Base-by-base conservation (phyloP, 2,329 filamentous ascomycete genomes). In the Pezicula neosporulosa region DNA sequence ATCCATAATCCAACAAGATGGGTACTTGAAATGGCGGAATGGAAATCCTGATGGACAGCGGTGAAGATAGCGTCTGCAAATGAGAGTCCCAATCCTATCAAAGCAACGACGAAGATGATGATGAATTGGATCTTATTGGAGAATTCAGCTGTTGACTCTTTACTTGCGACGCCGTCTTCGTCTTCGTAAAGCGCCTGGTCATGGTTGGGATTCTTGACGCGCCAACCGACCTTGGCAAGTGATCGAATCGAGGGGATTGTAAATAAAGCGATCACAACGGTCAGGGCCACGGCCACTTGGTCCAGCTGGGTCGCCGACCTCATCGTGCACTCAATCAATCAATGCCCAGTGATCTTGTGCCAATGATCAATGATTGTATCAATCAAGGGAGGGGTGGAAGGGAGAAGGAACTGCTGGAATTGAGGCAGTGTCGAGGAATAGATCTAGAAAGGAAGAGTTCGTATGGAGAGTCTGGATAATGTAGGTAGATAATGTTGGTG, bases 101-200 rank as follows among this genome's bases (percentile, higher is more conserved):
- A 49, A 0, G 81, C 77, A 16, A 80, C 72, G 8, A 80, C 24
- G 9, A 82, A 64, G 41, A 87, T 72, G 28, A 73, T 64, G 8
- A 71, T 54, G 62, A 84, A 86, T 54, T 82, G 76, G 53, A 73
- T 60, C 51, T 72, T 78, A 60, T 81, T 78, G 30, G 85, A 86
- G 63, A 85, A 90, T 33, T 75, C 73, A 19, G 76, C 73, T 48
- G 82, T 65, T 3, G 83, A 82, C 62, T 86, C 83, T 44, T 80
- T 74, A 0, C 81, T 86, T 38, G 84, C 86, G 55, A 77, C 75
- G 46, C 87, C 87, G 67, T 91, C 87, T 52, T 76, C 69, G 63
- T 91, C 87, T 58, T 83, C 73, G 60, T 90, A 91, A 2, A 63
- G 7, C 8, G 9, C 52, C 19, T 50, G 53, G 4, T 51, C 39